Evolutionary conservation across 2,329 filamentous ascomycete genomes (phyloP), one percentile per base, ranked within the genome.

Genomic region (Cladosporium sp.): DNA sequence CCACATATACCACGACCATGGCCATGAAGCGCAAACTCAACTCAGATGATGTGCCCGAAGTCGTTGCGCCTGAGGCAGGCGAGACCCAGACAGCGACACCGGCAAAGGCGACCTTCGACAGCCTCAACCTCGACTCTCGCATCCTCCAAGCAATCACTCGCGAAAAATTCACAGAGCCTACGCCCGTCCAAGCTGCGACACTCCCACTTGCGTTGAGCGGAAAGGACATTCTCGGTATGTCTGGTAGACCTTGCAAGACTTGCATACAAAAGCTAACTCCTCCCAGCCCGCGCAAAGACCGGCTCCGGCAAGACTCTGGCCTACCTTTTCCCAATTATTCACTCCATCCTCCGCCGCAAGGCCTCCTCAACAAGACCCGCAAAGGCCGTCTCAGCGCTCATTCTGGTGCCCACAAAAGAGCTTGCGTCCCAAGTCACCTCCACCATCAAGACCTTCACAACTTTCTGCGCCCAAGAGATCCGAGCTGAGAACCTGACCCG

Each of bases 291-390:
- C 75, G 92, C 94, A 44, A 96, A 94, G 78, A 98, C 95, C 5
- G 95, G 95, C 14, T 97, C 93, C 4, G 95, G 95, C 71, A 99
- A 99, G 84, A 99, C 95, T 12, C 92, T 92, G n/a, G 94, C 95
- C 59, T 98, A 98, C 76, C 82, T 97, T 7, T 84, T 99, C 50
- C 95, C 95, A 1, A 85, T 97, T n/a, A 80, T 99, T 18, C 91
- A 97, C 71, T 86, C 87, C 40, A 91, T 97, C 68, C 81, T 99
- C 65, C 91, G 90, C 75, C 87, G 87, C 70, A 97, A 97, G 79
- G 80, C 85, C 72, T 82, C 85, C 64, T 75, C 83, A 11, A 76
- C 80, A 1, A 80, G 84, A 53, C 82, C 78, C 64, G 26, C 65
- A n/a, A 75, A 73, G 60, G 64, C 70, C 18, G 93, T 88, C 4